phyloP scores from a whole-genome alignment of 148 eudicot species.

The Silene latifolia region DNA sequence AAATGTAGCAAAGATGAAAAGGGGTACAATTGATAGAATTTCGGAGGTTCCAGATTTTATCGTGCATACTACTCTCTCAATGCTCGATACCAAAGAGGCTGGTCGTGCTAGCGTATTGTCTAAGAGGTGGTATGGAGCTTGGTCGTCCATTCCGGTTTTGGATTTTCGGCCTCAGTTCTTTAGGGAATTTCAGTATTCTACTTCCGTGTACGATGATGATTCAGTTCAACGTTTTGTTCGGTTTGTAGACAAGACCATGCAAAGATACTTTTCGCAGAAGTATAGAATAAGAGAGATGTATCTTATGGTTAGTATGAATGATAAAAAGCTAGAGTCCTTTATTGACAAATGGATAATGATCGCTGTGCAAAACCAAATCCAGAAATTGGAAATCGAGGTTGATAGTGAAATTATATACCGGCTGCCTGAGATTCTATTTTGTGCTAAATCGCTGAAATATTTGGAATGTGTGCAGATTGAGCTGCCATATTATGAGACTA shows the following conservation, averaged over 20 bases:
- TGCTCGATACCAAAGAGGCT: background rate
- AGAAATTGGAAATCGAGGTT: background rate
- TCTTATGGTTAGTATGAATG: background rate
- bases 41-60: background rate
- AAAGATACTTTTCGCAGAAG: background rate
- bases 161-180: background rate
- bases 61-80: background rate
- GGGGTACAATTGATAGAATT: slow-evolving; percentile 12
- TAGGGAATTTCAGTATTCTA: background rate
- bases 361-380: background rate
- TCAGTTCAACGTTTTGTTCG: background rate
- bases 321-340: background rate
- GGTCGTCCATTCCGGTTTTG: slow-evolving; percentile 7
- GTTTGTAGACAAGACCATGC: slow-evolving; percentile 2
- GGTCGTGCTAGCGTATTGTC: background rate
- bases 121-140: background rate
- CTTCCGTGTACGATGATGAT: background rate
- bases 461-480: background rate
- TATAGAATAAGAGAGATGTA: background rate
- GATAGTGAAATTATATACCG: background rate
- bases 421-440: slow-evolving; percentile 7
- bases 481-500: background rate
- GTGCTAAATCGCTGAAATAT: slow-evolving; percentile 2
- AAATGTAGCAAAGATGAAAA: background rate
- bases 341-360: no score